Percentiles rank a stretch among this genome's conserved stretches.
These are phyloP conservation scores for Jackrogersella multiformis DNA, from an alignment of 495 filamentous ascomycete species.

Conservation along the genomic window DNA sequence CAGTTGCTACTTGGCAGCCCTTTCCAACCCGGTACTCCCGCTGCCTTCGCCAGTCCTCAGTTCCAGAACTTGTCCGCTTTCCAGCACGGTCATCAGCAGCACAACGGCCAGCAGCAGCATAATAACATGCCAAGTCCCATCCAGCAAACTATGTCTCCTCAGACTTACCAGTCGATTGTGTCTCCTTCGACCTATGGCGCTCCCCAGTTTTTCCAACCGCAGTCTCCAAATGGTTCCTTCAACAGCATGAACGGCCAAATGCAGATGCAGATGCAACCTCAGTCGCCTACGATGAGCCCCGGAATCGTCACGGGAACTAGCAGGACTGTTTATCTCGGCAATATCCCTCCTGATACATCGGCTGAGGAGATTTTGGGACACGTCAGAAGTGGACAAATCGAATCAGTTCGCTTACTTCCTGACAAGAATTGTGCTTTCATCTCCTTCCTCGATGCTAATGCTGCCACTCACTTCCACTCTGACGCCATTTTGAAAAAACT, in stretches of 20 bases:
- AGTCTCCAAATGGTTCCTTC: constrained; percentile 85
- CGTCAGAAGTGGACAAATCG: constrained; percentile 96
- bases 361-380: constrained; percentile 98
- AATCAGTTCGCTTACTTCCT: constrained; percentile 92
- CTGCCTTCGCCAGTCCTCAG: constrained; percentile 87
- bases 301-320: constrained; percentile 89
- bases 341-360: constrained; percentile 97
- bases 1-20: constrained; percentile 94
- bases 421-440: constrained; percentile 99
- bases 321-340: constrained; percentile 95
- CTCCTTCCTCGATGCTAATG: constrained; percentile 95
- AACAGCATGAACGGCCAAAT: constrained; percentile 68
- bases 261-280: constrained; percentile 61
- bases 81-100: constrained; percentile 71
- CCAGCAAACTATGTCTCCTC: constrained; percentile 69
- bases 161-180: constrained; percentile 79
- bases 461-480: constrained; percentile 98
- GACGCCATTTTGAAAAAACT: constrained; percentile 99
- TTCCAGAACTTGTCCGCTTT: constrained; percentile 86
- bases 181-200: constrained; percentile 78
- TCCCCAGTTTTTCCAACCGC: constrained; percentile 79
- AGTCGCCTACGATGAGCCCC: constrained; percentile 76
- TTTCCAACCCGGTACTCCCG: constrained; percentile 93
- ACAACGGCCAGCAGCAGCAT: constrained; percentile 68
- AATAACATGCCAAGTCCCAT: constrained; percentile 59